Evolutionary conservation across 2,329 filamentous ascomycete genomes (phyloP).

Genomic region (Neofusicoccum kwambonambiense): DNA sequence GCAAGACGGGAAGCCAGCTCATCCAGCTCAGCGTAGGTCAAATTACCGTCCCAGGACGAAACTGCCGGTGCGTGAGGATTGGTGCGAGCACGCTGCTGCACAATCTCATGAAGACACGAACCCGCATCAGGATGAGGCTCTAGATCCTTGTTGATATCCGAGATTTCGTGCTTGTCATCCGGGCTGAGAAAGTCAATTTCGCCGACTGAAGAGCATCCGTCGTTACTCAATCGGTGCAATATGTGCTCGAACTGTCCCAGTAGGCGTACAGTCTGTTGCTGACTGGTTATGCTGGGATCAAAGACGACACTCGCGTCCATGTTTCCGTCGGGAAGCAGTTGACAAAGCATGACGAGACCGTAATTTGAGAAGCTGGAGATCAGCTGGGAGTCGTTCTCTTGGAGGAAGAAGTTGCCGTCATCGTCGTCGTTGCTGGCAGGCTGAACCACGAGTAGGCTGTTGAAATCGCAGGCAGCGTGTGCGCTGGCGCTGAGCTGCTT

Average conservation of each 20-base stretch:
- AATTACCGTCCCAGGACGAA: conserved; percentile 52
- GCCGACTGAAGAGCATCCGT: neutral
- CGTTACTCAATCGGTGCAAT: neutral
- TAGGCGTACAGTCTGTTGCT: neutral
- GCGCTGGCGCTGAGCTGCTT: conserved; percentile 43
- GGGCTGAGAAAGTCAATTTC: neutral
- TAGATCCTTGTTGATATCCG: neutral
- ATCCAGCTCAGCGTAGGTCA: conserved; percentile 50
- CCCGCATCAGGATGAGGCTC: neutral
- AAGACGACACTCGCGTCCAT: neutral
- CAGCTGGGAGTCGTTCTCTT: conserved; percentile 20
- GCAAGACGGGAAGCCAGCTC: conserved; percentile 35
- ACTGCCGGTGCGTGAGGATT: conserved; percentile 46
- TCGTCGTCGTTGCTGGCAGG: neutral
- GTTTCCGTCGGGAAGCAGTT: neutral
- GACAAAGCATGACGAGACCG: neutral
- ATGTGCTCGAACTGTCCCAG: neutral
- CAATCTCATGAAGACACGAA: conserved; percentile 27
- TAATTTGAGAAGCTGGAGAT: neutral
- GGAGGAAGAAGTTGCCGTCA: conserved; percentile 16
- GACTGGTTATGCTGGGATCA: neutral
- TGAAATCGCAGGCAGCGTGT: neutral
- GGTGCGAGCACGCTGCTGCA: conserved; percentile 48
- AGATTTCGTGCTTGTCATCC: neutral
- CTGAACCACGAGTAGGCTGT: conserved; percentile 12